Base-by-base conservation (phyloP, 164 flowering plant genomes). In the Warburgia ugandensis region DNA sequence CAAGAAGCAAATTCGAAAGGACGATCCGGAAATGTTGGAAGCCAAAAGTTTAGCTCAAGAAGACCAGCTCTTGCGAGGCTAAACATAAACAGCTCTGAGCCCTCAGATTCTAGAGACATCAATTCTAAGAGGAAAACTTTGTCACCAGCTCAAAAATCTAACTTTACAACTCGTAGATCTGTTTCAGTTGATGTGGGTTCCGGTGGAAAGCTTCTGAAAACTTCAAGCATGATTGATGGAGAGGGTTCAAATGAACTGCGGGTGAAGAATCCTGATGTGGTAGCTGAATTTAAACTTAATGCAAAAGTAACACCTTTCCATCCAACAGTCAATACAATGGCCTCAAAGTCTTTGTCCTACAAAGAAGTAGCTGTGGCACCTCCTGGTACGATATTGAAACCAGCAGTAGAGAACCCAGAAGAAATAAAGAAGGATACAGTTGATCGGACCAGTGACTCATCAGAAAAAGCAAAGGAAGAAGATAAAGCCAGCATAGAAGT, bases 321-420 rank as follows among this genome's bases (percentile, higher is more conserved):
- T 11, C 43, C 73, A 35, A 60, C 64, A 53, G 67, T 68, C 30
- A 67, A 65, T 44, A 38, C 79, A 4, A 51, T 79, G 60, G 73
- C 87, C 56, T 79, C 85, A 19, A 90, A 75, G 54, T 71, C 94
- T 36, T 37, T 78, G 4, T 83, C 95, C 21, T 89, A 89, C 78
- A 89, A 89, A 68, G 85, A 85, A 70, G 97, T 89, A 25, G 97
- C 95, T 35, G 56, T 73, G 42, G 76, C 97, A 32, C 84, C 95
- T 0, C 92, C 92, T 14, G 95, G 97, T 41, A 76, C 87, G 8
- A 73, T 88, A 63, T 56, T 81, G 48, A 85, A 78, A 67, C 74
- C 81, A 31, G 33, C 62, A 10, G 5, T 66, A 54, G 86, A 72
- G 66, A 75, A 68, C 55, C 62, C 42, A 22, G 77, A 71, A 54